Percentiles rank a stretch among this genome's conserved stretches.
Evolutionary conservation across 73 alveolate species (phyloP).

Genomic region (Paramecium sonneborni): DNA sequence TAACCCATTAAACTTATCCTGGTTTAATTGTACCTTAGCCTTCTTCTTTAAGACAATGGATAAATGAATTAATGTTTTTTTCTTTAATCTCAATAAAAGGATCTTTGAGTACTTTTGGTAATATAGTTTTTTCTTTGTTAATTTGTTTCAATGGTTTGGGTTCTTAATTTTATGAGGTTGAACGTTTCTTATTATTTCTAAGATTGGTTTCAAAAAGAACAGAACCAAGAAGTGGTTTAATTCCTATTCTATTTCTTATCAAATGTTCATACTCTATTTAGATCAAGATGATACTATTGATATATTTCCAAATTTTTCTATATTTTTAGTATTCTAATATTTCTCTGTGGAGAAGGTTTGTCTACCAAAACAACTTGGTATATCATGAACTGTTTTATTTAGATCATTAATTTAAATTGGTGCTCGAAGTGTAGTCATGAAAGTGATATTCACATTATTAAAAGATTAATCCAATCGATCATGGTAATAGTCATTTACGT

Average conservation of each 20-base stretch:
- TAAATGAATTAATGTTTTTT: not conserved
- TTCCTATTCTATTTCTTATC: slow-evolving; percentile 14
- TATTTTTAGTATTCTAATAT: not conserved
- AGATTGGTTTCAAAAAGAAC: not conserved
- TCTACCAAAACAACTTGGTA: slow-evolving; percentile 13
- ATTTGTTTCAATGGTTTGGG: not conserved
- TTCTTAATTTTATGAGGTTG: not conserved
- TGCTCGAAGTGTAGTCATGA: not conserved
- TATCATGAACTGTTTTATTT: slow-evolving; percentile 1
- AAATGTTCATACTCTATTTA: slow-evolving; percentile 34
- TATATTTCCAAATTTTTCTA: not conserved
- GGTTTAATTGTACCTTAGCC: not conserved
- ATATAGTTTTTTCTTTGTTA: not conserved
- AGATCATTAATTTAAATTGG: not conserved
- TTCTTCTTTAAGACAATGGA: not conserved
- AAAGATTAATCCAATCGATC: not conserved
- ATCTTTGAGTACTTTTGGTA: not conserved
- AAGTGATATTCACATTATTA: not conserved
- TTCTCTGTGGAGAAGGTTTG: not conserved
- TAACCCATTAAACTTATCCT: not conserved
- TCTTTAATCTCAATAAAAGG: not conserved
- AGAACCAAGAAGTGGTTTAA: not conserved
- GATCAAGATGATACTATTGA: not conserved
- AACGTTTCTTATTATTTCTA: not conserved
- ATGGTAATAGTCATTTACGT: not conserved